Evolutionary conservation across 345 rosid species (phyloP), one percentile per base, ranked within the genome.

Genomic region (Eutrema heterophyllum): DNA sequence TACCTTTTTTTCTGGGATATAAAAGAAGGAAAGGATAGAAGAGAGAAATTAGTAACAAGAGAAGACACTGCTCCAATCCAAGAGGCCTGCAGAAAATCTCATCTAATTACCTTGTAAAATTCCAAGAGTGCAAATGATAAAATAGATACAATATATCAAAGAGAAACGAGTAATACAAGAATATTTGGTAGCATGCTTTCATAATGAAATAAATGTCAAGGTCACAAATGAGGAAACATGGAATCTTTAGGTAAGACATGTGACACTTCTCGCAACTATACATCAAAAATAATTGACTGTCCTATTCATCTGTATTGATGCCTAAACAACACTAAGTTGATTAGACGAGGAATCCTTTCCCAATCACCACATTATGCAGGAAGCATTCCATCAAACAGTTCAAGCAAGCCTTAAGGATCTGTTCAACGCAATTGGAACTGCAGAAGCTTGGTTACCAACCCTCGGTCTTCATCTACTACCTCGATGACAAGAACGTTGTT

Each of bases 181-280:
- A 54, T 35, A 30, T 50, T 27, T 32, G 41, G 33, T 41, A 61
- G 48, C 36, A 61, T 29, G 29, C 64, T 68, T 68, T 62, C 74
- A 62, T 12, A 70, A 5, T 39, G 51, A 64, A 70, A 56, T 55
- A 57, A 70, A 64, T 24, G 68, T 11, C 16, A 40, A 77, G 62
- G 62, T 35, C 60, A 70, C 55, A 70, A 46, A 71, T 40, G 33
- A 68, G 64, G 69, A 59, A 75, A 54, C 80, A 76, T 45, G 35
- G 21, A 62, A 62, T 69, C 75, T 54, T 62, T 60, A 61, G 67
- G 60, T 74, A 39, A 66, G 26, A 61, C 56, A 68, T 53, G 69
- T 68, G 75, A 70, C 60, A 54, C 7, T 54, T 54, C n/a, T 46
- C 14, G 43, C 64, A 64, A 70, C 66, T 76, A 64, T 41, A 77